phyloP scores from a whole-genome alignment of 305 asterid species.

The Fraxinus angustifolia region DNA sequence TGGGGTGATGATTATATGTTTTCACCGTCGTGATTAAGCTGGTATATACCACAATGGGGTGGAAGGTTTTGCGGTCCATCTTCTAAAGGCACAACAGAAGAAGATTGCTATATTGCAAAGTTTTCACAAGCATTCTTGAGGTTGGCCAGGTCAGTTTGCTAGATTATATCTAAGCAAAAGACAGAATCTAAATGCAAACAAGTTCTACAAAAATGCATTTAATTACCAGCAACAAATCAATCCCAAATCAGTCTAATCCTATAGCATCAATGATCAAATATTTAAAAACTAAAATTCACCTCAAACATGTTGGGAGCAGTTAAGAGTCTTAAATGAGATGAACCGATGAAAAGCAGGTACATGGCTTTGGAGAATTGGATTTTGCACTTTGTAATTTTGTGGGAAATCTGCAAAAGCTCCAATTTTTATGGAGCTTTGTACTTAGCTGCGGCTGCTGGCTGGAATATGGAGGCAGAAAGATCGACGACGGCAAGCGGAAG shows the following conservation, averaged over 20 bases:
- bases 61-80: slow-evolving; percentile 65
- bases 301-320: neutral
- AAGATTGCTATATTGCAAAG: slow-evolving; percentile 53
- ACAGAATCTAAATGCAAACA: neutral
- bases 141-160: neutral
- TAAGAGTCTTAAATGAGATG: neutral
- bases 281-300: neutral
- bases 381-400: neutral
- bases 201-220: neutral
- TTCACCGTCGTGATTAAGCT: slow-evolving; percentile 47
- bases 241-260: neutral
- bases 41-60: slow-evolving; percentile 83
- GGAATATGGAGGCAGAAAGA: neutral
- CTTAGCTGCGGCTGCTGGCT: neutral
- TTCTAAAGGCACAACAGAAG: slow-evolving; percentile 48
- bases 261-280: neutral
- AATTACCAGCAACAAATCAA: neutral
- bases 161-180: neutral
- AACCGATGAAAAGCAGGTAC: neutral
- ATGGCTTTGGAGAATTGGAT: neutral
- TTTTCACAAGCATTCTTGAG: neutral
- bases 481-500: neutral
- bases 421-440: neutral
- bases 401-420: neutral
- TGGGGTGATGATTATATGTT: slow-evolving; percentile 75